These are phyloP conservation scores for Paecilomyces sp. DNA, from an alignment of 2,329 filamentous ascomycete genomes.

Conservation along the genomic window DNA sequence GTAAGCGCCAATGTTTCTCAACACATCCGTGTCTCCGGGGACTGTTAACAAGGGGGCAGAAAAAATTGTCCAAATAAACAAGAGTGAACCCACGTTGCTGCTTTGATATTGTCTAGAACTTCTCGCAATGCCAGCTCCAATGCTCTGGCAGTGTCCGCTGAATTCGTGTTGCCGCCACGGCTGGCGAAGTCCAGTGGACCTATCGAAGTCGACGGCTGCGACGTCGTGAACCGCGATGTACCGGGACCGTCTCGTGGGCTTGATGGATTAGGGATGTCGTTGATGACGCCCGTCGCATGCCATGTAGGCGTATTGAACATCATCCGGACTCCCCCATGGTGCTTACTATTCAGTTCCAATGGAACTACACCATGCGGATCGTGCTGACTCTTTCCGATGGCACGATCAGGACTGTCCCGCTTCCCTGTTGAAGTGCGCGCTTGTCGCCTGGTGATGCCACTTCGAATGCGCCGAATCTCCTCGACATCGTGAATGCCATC, in stretches of 20 bases:
- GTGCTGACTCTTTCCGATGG: constrained; percentile 36
- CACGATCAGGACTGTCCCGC: constrained; percentile 56
- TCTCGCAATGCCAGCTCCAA: constrained; percentile 80
- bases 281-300: constrained; percentile 73
- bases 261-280: constrained; percentile 56
- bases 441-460: constrained; percentile 79
- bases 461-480: constrained; percentile 75
- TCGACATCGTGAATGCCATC: constrained; percentile 89
- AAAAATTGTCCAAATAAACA: neutral
- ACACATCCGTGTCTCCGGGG: neutral
- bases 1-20: constrained; percentile 7
- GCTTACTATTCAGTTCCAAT: constrained; percentile 27
- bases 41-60: neutral
- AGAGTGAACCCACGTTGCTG: constrained; percentile 62
- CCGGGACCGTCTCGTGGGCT: constrained; percentile 34
- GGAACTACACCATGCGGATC: constrained; percentile 23
- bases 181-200: constrained; percentile 46
- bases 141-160: constrained; percentile 75
- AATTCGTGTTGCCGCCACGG: constrained; percentile 58
- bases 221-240: constrained; percentile 20
- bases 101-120: constrained; percentile 70
- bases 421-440: constrained; percentile 58
- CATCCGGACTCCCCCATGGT: constrained; percentile 32
- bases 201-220: constrained; percentile 24
- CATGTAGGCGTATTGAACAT: constrained; percentile 60